A percentile compares a stretch with the other conserved stretches of the same genome.
Evolutionary conservation across 1,284 basidiomycete genomes (phyloP).

Genomic region (Moesziomyces globuligerus): DNA sequence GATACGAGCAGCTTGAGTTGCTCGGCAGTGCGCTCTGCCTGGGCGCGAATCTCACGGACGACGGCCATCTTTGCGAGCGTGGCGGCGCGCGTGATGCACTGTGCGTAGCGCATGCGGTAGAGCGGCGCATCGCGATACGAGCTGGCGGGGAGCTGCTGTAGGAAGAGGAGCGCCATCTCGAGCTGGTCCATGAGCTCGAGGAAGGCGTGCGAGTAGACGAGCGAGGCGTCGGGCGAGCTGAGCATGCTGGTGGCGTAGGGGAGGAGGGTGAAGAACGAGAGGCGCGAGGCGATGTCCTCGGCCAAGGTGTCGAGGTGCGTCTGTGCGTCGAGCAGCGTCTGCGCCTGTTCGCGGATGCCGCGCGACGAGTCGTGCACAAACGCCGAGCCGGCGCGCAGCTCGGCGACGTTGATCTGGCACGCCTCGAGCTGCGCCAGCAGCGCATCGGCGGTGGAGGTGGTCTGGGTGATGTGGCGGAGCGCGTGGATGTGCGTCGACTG

Average conservation of each 20-base stretch:
- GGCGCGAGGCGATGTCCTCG: conserved; percentile 47
- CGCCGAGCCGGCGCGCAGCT: conserved; percentile 55
- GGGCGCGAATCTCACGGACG: conserved; percentile 21
- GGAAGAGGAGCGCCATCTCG: conserved; percentile 56
- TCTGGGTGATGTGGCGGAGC: conserved; percentile 32
- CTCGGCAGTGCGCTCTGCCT: conserved; percentile 10
- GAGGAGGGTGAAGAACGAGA: conserved; percentile 61
- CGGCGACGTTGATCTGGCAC: conserved; percentile 53
- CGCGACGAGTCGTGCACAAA: conserved; percentile 59
- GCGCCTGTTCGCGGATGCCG: conserved; percentile 59
- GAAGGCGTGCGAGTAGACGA: conserved; percentile 54
- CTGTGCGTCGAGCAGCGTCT: conserved; percentile 46
- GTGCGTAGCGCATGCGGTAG: conserved; percentile 61
- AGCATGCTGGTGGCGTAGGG: conserved; percentile 57
- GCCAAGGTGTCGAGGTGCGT: conserved; percentile 50
- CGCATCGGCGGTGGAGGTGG: conserved; percentile 39
- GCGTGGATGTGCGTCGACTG: conserved; percentile 45
- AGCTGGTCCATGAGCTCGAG: conserved; percentile 58
- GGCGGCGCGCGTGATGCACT: conserved; percentile 54
- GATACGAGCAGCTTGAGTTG: conserved; percentile 35
- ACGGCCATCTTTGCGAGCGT: conserved; percentile 53
- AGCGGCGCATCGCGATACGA: conserved; percentile 56
- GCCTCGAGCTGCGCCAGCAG: conserved; percentile 50
- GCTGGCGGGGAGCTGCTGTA: conserved; percentile 41
- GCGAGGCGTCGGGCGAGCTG: conserved; percentile 45